Conservation (phyloP, 2,329 filamentous ascomycete species). For the Coleophoma crateriformis region DNA sequence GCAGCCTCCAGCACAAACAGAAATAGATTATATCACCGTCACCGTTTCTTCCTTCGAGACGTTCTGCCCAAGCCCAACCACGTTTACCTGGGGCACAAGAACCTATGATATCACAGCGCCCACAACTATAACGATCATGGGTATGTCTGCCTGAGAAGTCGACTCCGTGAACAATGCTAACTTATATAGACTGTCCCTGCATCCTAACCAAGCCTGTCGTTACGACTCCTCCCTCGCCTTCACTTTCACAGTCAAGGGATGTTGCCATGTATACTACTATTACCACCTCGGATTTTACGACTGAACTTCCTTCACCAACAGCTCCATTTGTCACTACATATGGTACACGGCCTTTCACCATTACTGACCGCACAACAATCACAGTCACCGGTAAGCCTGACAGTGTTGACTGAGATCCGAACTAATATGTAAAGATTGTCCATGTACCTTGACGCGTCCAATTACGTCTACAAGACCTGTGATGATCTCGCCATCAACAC, state of each 20-base stretch:
- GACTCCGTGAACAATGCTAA: neutral
- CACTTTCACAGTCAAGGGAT: too few relatives aligned
- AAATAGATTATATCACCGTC: constrained; percentile 2
- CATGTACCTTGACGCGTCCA: neutral
- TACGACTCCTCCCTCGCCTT: neutral
- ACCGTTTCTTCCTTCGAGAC: constrained; percentile 37
- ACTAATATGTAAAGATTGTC: neutral
- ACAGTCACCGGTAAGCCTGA: too few relatives aligned
- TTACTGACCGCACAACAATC: too few relatives aligned
- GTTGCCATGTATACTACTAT: too few relatives aligned
- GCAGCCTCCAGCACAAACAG: neutral
- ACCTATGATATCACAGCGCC: neutral
- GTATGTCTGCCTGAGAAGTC: neutral
- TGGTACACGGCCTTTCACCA: too few relatives aligned
- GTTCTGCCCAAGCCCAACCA: constrained; percentile 42
- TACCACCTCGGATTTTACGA: too few relatives aligned
- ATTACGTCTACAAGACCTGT: neutral
- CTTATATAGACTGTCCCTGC: neutral
- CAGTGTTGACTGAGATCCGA: too few relatives aligned
- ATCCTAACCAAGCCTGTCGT: neutral
- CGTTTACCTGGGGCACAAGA: constrained; percentile 31
- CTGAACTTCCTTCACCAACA: too few relatives aligned
- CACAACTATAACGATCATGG: neutral
- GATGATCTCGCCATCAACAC: neutral
- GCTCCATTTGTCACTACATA: too few relatives aligned